Conservation (phyloP, 441 rosid genomes). For the Theobroma grandiflorum region DNA sequence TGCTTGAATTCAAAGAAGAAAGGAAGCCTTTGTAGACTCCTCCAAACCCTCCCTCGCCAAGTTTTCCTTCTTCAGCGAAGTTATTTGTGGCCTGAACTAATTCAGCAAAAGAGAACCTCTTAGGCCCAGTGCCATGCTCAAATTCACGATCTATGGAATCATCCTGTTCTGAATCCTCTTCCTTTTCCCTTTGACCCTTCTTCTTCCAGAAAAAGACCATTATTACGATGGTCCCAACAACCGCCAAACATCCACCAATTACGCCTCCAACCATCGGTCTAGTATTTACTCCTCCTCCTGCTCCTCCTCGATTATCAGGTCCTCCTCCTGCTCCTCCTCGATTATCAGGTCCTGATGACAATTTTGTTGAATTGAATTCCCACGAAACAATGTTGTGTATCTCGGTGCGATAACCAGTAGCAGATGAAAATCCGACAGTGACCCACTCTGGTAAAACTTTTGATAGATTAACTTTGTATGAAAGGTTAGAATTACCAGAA, state of each 20-base stretch:
- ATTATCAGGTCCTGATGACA: neutral
- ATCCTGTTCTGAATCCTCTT: neutral
- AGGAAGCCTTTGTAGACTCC: constrained; percentile 46
- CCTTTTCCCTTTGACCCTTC: neutral
- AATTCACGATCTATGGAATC: constrained; percentile 1
- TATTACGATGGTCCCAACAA: neutral
- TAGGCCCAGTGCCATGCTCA: constrained; percentile 37
- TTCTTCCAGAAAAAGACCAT: neutral
- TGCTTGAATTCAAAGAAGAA: neutral
- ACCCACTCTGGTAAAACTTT: neutral
- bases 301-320: no score
- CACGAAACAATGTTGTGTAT: neutral
- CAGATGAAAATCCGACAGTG: neutral
- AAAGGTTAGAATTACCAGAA: neutral
- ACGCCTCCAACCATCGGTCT: neutral
- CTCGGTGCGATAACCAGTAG: neutral
- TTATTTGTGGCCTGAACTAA: constrained; percentile 42
- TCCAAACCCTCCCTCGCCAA: constrained; percentile 49
- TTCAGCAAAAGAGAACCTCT: constrained; percentile 34
- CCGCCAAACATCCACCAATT: neutral
- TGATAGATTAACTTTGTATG: neutral
- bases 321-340: neutral
- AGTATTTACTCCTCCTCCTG: neutral
- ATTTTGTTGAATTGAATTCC: constrained; percentile 1
- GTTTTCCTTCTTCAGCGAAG: constrained; percentile 36